These are phyloP conservation scores for Symbiotaphrina buchneri DNA, from an alignment of 495 filamentous ascomycete species.

Conservation along the genomic window DNA sequence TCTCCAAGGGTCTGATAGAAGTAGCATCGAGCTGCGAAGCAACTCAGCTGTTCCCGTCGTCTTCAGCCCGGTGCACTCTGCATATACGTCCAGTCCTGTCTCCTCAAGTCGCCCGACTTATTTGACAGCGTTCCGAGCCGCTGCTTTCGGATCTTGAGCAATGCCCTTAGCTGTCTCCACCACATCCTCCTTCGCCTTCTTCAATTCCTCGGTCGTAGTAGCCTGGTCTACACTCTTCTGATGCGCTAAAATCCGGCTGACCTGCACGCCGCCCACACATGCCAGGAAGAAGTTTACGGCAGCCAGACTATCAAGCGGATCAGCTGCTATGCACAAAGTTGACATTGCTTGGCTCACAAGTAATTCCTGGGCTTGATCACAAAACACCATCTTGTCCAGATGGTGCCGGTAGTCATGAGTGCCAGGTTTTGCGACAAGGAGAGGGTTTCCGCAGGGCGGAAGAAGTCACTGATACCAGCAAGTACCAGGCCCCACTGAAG, in stretches of 20 bases:
- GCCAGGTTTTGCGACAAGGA: conserved; percentile 81
- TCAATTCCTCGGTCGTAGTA: too few species aligned
- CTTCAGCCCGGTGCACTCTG: too few species aligned
- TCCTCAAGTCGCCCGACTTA: neutral
- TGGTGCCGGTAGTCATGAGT: conserved; percentile 68
- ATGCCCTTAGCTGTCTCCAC: too few species aligned
- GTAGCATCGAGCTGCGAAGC: too few species aligned
- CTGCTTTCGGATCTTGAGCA: too few species aligned
- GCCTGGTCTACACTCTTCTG: neutral
- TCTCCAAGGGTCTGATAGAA: too few species aligned
- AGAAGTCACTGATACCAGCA: conserved; percentile 78
- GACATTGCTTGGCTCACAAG: conserved; percentile 32
- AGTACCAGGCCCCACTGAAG: conserved; percentile 71
- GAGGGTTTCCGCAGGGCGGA: conserved; percentile 76
- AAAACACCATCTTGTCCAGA: conserved; percentile 98
- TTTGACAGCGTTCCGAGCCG: too few species aligned
- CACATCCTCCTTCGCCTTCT: too few species aligned
- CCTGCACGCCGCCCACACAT: conserved; percentile 62
- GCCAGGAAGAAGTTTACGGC: conserved; percentile 97
- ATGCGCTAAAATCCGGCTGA: conserved; percentile 56
- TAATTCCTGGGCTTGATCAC: conserved; percentile 86
- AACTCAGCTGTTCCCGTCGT: too few species aligned
- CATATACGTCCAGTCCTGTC: too few species aligned
- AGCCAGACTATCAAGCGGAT: conserved; percentile 35
- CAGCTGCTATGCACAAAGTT: neutral